Base-by-base conservation (phyloP, 1,284 basidiomycete species). In the Ustilago curta region DNA sequence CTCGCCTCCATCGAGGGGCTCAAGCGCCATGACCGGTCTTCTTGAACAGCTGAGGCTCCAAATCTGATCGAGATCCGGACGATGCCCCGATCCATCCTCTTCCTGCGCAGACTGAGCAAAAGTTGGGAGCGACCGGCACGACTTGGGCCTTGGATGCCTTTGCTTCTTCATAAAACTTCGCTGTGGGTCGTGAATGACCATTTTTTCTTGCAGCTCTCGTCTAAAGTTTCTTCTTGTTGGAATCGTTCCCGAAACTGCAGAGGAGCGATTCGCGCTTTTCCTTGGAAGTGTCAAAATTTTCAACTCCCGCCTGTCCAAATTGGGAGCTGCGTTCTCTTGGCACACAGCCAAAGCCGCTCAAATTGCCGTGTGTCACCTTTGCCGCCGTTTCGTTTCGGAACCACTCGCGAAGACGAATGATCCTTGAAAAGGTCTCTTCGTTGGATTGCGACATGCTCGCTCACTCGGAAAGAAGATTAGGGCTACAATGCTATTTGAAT, bases 251-350 rank as follows among this genome's bases (percentile, higher is more conserved):
- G 40, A 54, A 31, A 32, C 9, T n/a, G 27, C 50, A 39, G 50
- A 9, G 40, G 29, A 23, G 40, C 40, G 25, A 16, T 29, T 52
- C 40, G 47, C 44, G 51, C 9, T 31, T n/a, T 18, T 25, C 25
- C 32, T n/a, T n/a, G n/a, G n/a, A n/a, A n/a, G n/a, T n/a, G n/a
- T n/a, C n/a, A 31, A 31, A 43, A 21, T 44, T 23, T 31, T 57
- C 40, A 49, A 25, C 48, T 51, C 52, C 61, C 49, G 54, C 40
- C n/a, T 57, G 61, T 64, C 49, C 61, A 64, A 61, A 48, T 44
- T 62, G 18, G 8, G 39, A 31, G n/a, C 42, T 14, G 23, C 43
- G 16, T 18, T 19, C 21, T 50, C 51, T 53, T 53, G 44, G 51
- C 37, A 47, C 37, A 47, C 45, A 29, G 45, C 47, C n/a, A 43